A percentile compares a stretch with the other conserved stretches of the same genome.
Conservation (phyloP, 148 eudicot species). For the Vaccinium myrtillus region DNA sequence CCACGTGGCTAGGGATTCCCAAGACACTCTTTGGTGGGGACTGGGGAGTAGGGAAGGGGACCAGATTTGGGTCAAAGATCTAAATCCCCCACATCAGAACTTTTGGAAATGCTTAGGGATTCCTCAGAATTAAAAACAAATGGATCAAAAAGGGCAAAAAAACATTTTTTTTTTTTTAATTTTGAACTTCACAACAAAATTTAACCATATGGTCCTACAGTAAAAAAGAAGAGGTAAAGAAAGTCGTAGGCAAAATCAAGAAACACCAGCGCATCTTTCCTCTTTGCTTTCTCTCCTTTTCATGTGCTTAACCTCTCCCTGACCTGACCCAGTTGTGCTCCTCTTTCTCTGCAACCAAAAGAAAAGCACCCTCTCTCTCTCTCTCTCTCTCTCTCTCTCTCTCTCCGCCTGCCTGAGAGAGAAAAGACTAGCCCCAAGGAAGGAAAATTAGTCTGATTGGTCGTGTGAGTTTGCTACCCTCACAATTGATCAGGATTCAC, state of each 20-base stretch:
- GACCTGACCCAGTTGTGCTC: not conserved
- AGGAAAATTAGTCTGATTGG: no score
- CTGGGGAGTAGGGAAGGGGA: not conserved
- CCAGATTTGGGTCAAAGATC: constrained; percentile 15
- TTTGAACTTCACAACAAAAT: no score
- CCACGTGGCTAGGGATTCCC: not conserved
- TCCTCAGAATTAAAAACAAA: not conserved
- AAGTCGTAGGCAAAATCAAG: constrained; percentile 12
- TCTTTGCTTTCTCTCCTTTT: constrained; percentile 31
- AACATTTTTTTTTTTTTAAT: no score
- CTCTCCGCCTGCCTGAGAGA: not conserved
- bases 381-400: not conserved
- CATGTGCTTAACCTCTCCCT: not conserved
- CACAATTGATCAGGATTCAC: no score
- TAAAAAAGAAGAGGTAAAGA: not conserved
- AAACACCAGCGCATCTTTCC: constrained; percentile 32
- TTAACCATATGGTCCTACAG: no score
- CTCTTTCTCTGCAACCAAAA: constrained; percentile 21
- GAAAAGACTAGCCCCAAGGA: no score
- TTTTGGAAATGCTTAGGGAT: not conserved
- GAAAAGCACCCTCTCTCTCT: constrained; percentile 17
- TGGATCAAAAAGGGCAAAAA: not conserved
- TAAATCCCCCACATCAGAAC: not conserved
- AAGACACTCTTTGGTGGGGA: not conserved
- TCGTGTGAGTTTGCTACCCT: no score